phyloP scores from a whole-genome alignment of 139 green algal species.

The Desmodesmus armatus region DNA sequence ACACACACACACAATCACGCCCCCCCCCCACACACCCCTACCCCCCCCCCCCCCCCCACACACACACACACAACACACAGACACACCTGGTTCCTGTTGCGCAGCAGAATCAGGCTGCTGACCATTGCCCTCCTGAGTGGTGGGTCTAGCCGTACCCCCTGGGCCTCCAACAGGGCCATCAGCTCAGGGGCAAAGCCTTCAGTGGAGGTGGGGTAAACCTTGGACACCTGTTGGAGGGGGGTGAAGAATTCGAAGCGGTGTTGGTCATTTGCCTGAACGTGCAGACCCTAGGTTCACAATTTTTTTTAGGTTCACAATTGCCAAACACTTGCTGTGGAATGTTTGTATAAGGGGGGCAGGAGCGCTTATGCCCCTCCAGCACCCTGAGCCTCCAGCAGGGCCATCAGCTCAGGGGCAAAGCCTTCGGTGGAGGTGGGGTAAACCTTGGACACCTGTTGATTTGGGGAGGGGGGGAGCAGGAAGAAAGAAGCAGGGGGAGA shows the following conservation, averaged over 20 bases:
- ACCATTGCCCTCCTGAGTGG: conserved; percentile 78
- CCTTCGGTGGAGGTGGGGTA: conserved; percentile 77
- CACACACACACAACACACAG: neutral
- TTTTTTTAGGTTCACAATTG: too few relatives aligned
- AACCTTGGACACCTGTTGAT: conserved; percentile 78
- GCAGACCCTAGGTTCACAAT: too few relatives aligned
- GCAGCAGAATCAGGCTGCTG: conserved; percentile 93
- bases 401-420: conserved; percentile 84
- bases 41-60: too few relatives aligned
- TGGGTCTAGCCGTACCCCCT: conserved; percentile 78
- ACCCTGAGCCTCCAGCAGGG: conserved; percentile 91
- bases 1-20: too few relatives aligned
- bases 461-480: too few relatives aligned
- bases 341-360: too few relatives aligned
- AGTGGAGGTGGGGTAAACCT: conserved; percentile 81
- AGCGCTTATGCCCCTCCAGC: too few relatives aligned
- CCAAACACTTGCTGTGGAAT: too few relatives aligned
- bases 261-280: too few relatives aligned
- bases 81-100: conserved; percentile 77
- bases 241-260: too few relatives aligned
- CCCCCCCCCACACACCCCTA: too few relatives aligned
- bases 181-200: conserved; percentile 78
- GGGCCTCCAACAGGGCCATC: conserved; percentile 88
- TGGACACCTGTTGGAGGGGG: conserved; percentile 75
- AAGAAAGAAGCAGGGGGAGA: too few relatives aligned